A percentile compares a stretch with the other conserved stretches of the same genome.
These are phyloP conservation scores for Fusarium tanahbumbuense DNA, from an alignment of 2,329 filamentous ascomycete genomes.

Conservation along the genomic window DNA sequence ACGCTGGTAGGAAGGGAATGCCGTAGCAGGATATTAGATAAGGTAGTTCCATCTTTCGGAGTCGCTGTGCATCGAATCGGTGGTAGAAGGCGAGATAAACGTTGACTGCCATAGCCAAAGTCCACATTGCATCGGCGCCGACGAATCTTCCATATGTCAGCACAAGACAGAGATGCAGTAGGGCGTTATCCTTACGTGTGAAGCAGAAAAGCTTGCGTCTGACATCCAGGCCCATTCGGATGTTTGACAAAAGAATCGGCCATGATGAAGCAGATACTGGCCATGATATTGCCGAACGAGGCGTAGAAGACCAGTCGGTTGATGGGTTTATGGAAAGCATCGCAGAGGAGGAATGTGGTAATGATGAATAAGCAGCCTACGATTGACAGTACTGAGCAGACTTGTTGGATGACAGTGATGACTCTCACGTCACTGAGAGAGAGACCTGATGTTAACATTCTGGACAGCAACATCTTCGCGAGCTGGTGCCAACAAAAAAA, in stretches of 20 bases:
- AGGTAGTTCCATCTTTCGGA: not conserved
- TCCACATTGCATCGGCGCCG: constrained; percentile 11
- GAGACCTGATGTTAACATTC: not conserved
- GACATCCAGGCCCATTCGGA: not conserved
- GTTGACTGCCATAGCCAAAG: constrained; percentile 16
- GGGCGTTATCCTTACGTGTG: not conserved
- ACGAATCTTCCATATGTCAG: not conserved
- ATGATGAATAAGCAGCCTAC: constrained; percentile 14
- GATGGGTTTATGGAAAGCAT: constrained; percentile 1
- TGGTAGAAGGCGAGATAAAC: constrained; percentile 13
- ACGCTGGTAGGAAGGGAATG: not conserved
- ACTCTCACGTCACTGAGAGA: not conserved
- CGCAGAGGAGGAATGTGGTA: constrained; percentile 5
- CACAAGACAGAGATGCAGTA: no score
- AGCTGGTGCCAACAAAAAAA: no score
- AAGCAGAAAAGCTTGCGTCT: constrained; percentile 1
- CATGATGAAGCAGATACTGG: constrained; percentile 18
- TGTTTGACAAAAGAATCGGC: constrained; percentile 5
- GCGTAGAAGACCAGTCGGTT: constrained; percentile 3
- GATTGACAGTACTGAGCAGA: constrained; percentile 2
- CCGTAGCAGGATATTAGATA: not conserved
- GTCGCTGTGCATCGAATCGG: constrained; percentile 3
- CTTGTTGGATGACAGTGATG: constrained; percentile 18
- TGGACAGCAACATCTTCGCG: not conserved
- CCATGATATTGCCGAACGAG: constrained; percentile 13